Conservation (phyloP, 1,284 basidiomycete genomes). For the Meripilus lineatus region DNA sequence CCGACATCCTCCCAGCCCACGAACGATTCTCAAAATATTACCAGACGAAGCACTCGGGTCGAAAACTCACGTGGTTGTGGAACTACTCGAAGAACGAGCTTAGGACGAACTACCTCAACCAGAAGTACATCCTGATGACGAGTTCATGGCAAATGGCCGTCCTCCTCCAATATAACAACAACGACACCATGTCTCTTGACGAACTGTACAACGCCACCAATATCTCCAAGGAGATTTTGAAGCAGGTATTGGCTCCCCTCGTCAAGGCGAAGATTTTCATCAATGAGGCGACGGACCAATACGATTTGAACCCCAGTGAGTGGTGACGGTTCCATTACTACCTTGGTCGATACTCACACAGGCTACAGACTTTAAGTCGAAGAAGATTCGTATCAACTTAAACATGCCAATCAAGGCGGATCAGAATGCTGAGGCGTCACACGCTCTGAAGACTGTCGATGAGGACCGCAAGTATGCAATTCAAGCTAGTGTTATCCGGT, state of each 20-base stretch:
- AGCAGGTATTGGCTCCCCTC: slow-evolving; percentile 78
- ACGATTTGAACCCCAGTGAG: slow-evolving; percentile 91
- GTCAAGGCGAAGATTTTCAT: slow-evolving; percentile 90
- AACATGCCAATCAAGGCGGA: slow-evolving; percentile 95
- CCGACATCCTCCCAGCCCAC: slow-evolving; percentile 83
- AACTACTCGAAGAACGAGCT: slow-evolving; percentile 97
- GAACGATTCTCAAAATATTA: slow-evolving; percentile 95
- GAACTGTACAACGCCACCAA: slow-evolving; percentile 83
- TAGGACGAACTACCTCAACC: slow-evolving; percentile 86
- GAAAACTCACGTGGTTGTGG: slow-evolving; percentile 97
- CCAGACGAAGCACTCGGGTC: slow-evolving; percentile 89
- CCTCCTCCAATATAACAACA: slow-evolving; percentile 90
- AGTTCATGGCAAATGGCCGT: slow-evolving; percentile 96
- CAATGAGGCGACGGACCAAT: slow-evolving; percentile 82
- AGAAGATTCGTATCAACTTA: slow-evolving; percentile 94
- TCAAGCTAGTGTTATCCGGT: slow-evolving; percentile 96
- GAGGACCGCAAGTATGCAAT: slow-evolving; percentile 97
- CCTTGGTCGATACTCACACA: slow-evolving; percentile 4
- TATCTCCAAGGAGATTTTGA: slow-evolving; percentile 81
- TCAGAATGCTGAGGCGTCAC: slow-evolving; percentile 86
- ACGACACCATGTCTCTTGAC: slow-evolving; percentile 77
- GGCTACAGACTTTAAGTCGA: slow-evolving; percentile 83
- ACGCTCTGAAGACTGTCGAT: slow-evolving; percentile 94
- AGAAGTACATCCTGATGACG: slow-evolving; percentile 96
- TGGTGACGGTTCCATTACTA: slow-evolving; percentile 16